Percentiles rank a stretch among this genome's conserved stretches.
These are phyloP conservation scores for Galerina marginata DNA, from an alignment of 768 basidiomycete genomes.

Conservation along the genomic window DNA sequence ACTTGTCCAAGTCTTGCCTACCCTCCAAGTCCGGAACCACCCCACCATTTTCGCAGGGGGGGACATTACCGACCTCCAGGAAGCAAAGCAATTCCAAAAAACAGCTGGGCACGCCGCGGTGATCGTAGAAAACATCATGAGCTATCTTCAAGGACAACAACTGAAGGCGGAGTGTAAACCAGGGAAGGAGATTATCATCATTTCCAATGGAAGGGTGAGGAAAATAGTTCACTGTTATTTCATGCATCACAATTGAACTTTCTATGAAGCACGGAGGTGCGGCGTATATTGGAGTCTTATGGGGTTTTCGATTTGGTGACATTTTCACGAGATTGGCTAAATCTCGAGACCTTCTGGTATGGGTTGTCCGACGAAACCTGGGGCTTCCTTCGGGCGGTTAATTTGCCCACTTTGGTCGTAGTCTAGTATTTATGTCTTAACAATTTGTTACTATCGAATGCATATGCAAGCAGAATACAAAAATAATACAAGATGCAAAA, in stretches of 20 bases:
- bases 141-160: conserved; percentile 25
- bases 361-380: conserved; percentile 11
- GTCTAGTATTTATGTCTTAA: background rate
- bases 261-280: conserved; percentile 44
- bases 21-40: conserved; percentile 53
- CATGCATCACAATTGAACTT: background rate
- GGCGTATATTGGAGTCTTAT: conserved; percentile 45
- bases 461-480: background rate
- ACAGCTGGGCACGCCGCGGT: conserved; percentile 43
- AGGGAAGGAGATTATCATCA: conserved; percentile 23
- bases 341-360: conserved; percentile 33
- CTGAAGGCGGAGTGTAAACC: conserved; percentile 30
- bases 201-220: conserved; percentile 26
- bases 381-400: conserved; percentile 1
- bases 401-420: background rate
- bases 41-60: conserved; percentile 61
- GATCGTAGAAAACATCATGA: conserved; percentile 52
- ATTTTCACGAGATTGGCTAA: conserved; percentile 44
- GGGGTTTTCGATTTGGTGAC: conserved; percentile 52
- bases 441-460: background rate
- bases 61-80: conserved; percentile 58
- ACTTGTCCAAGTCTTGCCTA: conserved; percentile 51
- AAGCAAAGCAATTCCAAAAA: conserved; percentile 62
- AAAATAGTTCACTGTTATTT: background rate
- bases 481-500: background rate